Base-by-base conservation (phyloP, 306 rosid species). In the Rubus idaeus region DNA sequence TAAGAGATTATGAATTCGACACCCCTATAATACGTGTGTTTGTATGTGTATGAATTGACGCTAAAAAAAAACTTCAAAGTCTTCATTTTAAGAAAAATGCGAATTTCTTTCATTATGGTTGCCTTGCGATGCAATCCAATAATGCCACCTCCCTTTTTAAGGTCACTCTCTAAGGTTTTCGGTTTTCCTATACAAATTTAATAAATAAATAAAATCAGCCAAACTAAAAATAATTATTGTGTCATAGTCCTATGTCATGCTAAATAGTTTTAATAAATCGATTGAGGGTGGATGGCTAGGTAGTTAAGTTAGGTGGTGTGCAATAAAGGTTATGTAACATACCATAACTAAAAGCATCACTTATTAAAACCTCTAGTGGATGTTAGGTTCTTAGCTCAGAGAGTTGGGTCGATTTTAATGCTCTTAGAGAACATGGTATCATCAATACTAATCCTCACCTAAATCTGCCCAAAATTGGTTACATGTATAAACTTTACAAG, bases 391-490 rank as follows among this genome's bases (percentile, higher is more conserved):
- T 42, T 67, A 20, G 51, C 46, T 42, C 30, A 42, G 8, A 18
- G 50, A 42, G 51, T 42, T 44, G 37, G 71, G 10, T 67, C 18
- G 39, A 44, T 20, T 67, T 66, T 67, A 67, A 67, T 67, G 71
- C 44, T 4, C 5, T 66, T 40, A n/a, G 4, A 56, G 20, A 55
- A 71, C 26, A 56, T 56, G 76, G 53, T 56, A 71, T 20, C 71
- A 67, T 21, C 50, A 63, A 18, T 41, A 44, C 41, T 18, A 56
- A 67, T 69, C 70, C 47, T 67, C 49, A 82, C 79, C 81, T 67
- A 78, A 82, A 68, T 82, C 77, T 77, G 71, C 76, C 61, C 62
- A 74, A 37, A 79, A 77, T 50, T 67, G 56, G 78, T 56, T 49
- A 57, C 74, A 46, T 37, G 70, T 18, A 39, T 23, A 64, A 30